Evolutionary conservation across 148 eudicot species (phyloP), one percentile per base, ranked within the genome.

Genomic region (Dianthus caryophyllus): DNA sequence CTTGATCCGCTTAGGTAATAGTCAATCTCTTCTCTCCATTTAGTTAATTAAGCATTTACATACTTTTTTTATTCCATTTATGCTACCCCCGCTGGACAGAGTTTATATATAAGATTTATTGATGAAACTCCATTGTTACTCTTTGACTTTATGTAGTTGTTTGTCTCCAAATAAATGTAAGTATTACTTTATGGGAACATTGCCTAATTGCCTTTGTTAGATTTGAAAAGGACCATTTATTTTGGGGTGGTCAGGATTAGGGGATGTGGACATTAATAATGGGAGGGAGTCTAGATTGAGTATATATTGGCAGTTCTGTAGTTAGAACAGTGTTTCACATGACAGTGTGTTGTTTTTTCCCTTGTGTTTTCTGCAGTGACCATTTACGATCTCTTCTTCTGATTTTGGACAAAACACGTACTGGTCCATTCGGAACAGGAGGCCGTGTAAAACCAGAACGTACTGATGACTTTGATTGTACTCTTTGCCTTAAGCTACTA

Each of bases 401-500:
- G 67, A 73, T 67, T 65, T 78, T 90, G 72, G 86, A 80, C 81
- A 86, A 71, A 58, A 63, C 65, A n/a, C 61, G 70, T 64, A 46
- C 79, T 53, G 70, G 74, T 71, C 69, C 70, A 62, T 53, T 65
- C 51, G 68, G 76, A 54, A 70, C 75, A 65, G 83, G 82, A 72
- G 76, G 73, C 65, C 84, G 77, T 52, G 79, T 80, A 55, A 85
- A 75, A 77, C 87, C 87, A 47, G 90, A 82, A 75, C 96, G 84
- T 15, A 79, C 77, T 17, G 96, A 88, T 82, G 99, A 95, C 56
- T 95, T 88, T 77, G 99, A 95, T 76, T 95, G 99, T 76, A 95
- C 97, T 56, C 74, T 95, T 60, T 95, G 99, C 77, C 73, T 95
- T 73, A 95, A 90, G 83, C 77, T 95, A 75, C 80, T 95, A 17